Conservation (phyloP, 345 rosid species). For the Eucalyptus curtisii region DNA sequence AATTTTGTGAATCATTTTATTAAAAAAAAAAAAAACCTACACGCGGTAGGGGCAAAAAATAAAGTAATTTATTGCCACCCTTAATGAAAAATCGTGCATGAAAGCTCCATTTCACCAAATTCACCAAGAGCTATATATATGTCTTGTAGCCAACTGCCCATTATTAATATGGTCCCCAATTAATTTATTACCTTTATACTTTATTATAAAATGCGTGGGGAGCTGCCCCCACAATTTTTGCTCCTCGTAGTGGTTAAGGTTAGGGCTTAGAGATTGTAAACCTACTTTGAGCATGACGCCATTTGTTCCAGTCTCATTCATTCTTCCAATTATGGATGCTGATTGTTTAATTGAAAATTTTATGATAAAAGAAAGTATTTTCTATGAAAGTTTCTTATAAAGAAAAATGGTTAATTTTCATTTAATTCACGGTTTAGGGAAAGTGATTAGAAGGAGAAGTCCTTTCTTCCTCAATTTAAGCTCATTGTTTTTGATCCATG, state of each 20-base stretch:
- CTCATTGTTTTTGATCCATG: not conserved
- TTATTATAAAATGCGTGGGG: not conserved
- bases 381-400: fast-evolving
- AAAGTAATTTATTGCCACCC: not conserved
- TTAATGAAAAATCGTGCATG: not conserved
- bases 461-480: not conserved
- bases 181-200: not conserved
- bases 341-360: not conserved
- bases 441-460: not conserved
- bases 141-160: not conserved
- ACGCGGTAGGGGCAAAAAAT: not conserved
- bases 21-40: not conserved
- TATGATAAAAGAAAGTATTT: not conserved
- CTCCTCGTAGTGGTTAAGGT: not conserved
- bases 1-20: not conserved
- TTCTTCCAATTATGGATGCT: not conserved
- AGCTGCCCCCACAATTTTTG: not conserved
- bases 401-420: not conserved
- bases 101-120: not conserved
- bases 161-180: not conserved
- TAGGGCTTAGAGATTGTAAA: not conserved
- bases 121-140: not conserved
- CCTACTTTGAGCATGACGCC: not conserved
- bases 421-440: not conserved
- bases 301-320: not conserved